These are phyloP conservation scores for Metschnikowia amazonensis DNA, from an alignment of 805 yeast species.

Conservation along the genomic window DNA sequence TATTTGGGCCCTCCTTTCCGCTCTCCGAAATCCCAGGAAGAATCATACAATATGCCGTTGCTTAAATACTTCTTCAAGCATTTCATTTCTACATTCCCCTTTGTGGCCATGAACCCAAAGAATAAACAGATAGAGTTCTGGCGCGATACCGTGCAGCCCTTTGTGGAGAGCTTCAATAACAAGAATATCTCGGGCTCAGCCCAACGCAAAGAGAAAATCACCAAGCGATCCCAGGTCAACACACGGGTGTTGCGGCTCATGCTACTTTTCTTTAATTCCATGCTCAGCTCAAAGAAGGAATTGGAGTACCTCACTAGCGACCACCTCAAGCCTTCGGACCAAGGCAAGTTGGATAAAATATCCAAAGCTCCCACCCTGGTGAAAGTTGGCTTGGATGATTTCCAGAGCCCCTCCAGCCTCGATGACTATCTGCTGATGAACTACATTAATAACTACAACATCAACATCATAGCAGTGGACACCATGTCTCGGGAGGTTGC, in stretches of 20 bases:
- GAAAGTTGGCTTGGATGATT: constrained; percentile 14
- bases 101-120: constrained; percentile 48
- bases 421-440: constrained; percentile 23
- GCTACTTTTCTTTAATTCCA: constrained; percentile 69
- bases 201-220: constrained; percentile 70
- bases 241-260: constrained; percentile 59
- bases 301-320: constrained; percentile 37
- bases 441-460: constrained; percentile 52
- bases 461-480: constrained; percentile 69
- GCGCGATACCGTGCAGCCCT: constrained; percentile 74
- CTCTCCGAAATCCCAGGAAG: constrained; percentile 6
- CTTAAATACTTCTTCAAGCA: constrained; percentile 60
- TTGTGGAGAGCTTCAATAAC: constrained; percentile 72
- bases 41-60: constrained; percentile 54
- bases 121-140: constrained; percentile 59
- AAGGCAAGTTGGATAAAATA: constrained; percentile 36
- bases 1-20: constrained; percentile 77
- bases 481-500: constrained; percentile 13
- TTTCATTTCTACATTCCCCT: constrained; percentile 71
- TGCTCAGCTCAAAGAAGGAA: constrained; percentile 61
- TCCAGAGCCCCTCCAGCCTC: constrained; percentile 11
- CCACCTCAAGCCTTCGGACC: constrained; percentile 35
- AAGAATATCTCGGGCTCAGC: constrained; percentile 68
- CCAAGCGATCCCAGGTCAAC: constrained; percentile 57
- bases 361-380: constrained; percentile 15